These are phyloP conservation scores for Starmerella gropengiesseri DNA, from an alignment of 805 yeast species.

Conservation along the genomic window DNA sequence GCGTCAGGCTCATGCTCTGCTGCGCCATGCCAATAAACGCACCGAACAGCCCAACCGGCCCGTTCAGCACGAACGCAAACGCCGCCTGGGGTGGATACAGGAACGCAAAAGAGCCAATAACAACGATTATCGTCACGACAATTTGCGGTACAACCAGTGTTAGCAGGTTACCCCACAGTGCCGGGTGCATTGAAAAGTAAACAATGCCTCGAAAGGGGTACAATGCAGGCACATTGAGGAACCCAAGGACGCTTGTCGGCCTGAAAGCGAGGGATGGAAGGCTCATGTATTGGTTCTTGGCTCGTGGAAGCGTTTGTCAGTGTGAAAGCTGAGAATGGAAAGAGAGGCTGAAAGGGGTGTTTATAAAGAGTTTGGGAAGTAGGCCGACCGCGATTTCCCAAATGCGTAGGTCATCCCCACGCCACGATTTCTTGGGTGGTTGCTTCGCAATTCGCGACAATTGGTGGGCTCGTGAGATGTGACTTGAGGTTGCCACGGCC, in stretches of 20 bases:
- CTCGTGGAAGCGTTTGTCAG: no score
- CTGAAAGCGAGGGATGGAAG: neutral
- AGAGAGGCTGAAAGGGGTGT: no score
- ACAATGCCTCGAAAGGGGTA: slow-evolving; percentile 34
- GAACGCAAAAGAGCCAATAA: slow-evolving; percentile 30
- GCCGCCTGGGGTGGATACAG: slow-evolving; percentile 40
- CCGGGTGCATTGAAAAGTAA: slow-evolving; percentile 35
- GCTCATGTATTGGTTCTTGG: neutral
- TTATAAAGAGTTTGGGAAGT: no score
- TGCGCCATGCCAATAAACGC: slow-evolving; percentile 39
- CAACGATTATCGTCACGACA: slow-evolving; percentile 32
- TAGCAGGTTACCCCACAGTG: slow-evolving; percentile 40
- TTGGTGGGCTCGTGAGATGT: no score
- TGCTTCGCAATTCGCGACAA: no score
- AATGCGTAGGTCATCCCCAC: no score
- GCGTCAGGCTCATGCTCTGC: slow-evolving; percentile 35
- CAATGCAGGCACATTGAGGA: slow-evolving; percentile 11
- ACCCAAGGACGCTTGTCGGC: neutral
- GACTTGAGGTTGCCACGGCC: no score
- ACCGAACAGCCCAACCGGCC: slow-evolving; percentile 42
- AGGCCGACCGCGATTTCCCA: no score
- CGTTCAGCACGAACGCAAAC: slow-evolving; percentile 35
- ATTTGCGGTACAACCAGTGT: slow-evolving; percentile 39
- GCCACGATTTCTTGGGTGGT: no score
- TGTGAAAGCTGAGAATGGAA: no score